Percentiles rank a stretch among this genome's conserved stretches.
Evolutionary conservation across 257 asterid species (phyloP).

Genomic region (Nicotiana sylvestris): DNA sequence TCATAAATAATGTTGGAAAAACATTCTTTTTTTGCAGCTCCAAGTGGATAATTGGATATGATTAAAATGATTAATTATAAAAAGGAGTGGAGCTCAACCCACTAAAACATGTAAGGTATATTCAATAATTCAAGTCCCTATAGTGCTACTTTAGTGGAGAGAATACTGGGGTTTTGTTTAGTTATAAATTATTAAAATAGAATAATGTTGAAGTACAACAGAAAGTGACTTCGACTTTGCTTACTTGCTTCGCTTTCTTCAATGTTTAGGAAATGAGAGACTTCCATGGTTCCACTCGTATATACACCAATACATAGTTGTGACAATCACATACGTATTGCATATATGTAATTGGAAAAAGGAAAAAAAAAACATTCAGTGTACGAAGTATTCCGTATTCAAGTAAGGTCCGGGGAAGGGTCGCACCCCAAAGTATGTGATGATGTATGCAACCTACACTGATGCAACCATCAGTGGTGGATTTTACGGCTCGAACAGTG

Average conservation of each 20-base stretch:
- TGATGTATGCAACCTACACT: no score
- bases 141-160: constrained; percentile 8
- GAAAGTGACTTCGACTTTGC: constrained; percentile 7
- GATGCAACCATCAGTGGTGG: no score
- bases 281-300: background rate
- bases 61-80: background rate
- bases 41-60: background rate
- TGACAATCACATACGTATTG: background rate
- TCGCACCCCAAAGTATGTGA: no score
- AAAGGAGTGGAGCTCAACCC: background rate
- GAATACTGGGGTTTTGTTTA: background rate
- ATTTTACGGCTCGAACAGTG: no score
- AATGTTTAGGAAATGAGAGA: background rate
- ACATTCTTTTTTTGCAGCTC: background rate
- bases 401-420: no score
- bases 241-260: background rate
- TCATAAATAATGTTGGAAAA: background rate
- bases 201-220: background rate
- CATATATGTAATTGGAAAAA: no score
- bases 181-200: background rate
- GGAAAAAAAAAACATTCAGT: fast-evolving
- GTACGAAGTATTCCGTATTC: no score
- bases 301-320: background rate
- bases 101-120: background rate
- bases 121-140: background rate